Evolutionary conservation across 257 asterid genomes (phyloP), one percentile per base, ranked within the genome.

Genomic region (Nicotiana attenuata): DNA sequence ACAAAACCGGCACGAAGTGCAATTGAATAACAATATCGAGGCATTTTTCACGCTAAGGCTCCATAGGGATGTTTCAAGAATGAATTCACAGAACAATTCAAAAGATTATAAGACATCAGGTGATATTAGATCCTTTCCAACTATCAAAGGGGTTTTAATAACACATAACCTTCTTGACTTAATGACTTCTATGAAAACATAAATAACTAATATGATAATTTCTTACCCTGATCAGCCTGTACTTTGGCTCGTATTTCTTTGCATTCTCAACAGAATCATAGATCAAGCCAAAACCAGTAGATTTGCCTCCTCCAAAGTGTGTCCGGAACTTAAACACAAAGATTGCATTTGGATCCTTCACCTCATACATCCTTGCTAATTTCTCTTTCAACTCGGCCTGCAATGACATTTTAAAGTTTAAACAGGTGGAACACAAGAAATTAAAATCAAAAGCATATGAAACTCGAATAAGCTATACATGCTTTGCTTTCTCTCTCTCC

Each of bases 181-280:
- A 2, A 7, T 50, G 45, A 24, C 10, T 3, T 24, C 0, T 50
- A 75, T 8, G 63, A 10, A 3, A 24, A 24, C 20, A 47, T 75
- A 24, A 3, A 75, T 20, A 22, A 15, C 5, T 7, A 9, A 24
- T 47, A 50, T 14, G 45, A 14, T n/a, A n/a, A n/a, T 50, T 52
- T 75, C 83, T 85, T 92, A 93, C 98, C 97, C 98, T 90, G 80
- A 93, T 93, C 15, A 94, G 96, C 66, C 98, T 88, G 88, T 94
- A 93, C 85, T 93, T 94, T 0, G 96, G 98, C 85, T 94, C 97
- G n/a, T 57, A 94, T 76, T 93, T 94, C 93, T 93, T 92, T 1
- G 97, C 97, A 85, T 84, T 92, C 73, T 92, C 94, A 0, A 91
- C 94, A 0, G 97, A 88, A 85, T 93, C 97, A 41, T 93, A 94